Conservation (phyloP, 78 protist genomes). For the Bigelowiella natans region DNA sequence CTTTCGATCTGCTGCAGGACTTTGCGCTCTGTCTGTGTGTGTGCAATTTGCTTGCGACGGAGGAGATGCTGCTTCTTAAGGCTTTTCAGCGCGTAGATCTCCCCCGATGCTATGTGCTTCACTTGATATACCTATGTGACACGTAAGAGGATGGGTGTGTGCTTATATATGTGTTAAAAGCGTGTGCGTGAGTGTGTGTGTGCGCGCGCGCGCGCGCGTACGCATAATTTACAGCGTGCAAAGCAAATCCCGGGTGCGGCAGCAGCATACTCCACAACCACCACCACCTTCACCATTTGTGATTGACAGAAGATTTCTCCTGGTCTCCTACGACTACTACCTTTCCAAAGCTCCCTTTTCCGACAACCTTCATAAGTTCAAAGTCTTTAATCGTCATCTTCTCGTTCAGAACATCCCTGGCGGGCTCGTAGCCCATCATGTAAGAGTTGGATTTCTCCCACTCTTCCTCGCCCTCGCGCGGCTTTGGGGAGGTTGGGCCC, state of each 20-base stretch:
- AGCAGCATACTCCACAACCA: no score
- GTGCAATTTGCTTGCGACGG: not conserved
- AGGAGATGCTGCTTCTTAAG: not conserved
- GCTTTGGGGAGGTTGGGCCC: no score
- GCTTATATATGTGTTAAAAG: not conserved
- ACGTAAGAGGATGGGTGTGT: not conserved
- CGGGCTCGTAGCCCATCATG: not conserved
- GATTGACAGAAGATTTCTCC: no score
- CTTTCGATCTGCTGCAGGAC: not conserved
- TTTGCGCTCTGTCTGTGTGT: not conserved
- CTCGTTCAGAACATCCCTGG: not conserved
- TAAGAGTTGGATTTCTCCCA: not conserved
- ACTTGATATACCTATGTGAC: not conserved
- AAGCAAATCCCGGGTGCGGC: no score
- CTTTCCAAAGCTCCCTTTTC: conserved; percentile 17
- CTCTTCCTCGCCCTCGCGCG: no score
- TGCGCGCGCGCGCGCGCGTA: no score
- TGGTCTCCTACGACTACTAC: no score
- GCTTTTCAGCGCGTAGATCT: conserved; percentile 1
- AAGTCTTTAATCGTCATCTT: not conserved
- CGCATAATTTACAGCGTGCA: no score
- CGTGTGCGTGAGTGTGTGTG: not conserved
- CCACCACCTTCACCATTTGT: no score
- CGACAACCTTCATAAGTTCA: conserved; percentile 1
- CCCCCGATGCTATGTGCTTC: not conserved